These are phyloP conservation scores for Ophiostoma tasmaniense DNA, from an alignment of 2,329 filamentous ascomycete genomes.

Conservation along the genomic window DNA sequence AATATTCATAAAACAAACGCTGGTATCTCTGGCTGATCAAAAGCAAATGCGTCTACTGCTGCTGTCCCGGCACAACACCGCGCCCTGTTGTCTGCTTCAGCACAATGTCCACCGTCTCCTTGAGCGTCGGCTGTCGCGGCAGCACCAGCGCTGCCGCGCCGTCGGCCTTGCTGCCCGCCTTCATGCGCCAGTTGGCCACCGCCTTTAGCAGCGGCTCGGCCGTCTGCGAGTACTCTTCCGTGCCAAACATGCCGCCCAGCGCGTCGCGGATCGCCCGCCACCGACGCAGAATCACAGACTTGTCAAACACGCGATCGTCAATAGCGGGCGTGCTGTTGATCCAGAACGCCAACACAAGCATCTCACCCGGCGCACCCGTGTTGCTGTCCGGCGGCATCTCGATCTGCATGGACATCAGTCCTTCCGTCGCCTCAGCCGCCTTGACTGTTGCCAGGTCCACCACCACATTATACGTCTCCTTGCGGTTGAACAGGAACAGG, in stretches of 20 bases:
- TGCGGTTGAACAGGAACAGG: constrained; percentile 66
- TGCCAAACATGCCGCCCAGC: constrained; percentile 28
- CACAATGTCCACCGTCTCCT: constrained; percentile 30
- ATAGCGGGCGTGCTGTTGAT: constrained; percentile 34
- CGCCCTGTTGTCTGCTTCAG: constrained; percentile 10
- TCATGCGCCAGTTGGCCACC: not conserved
- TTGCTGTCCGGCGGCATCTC: constrained; percentile 3
- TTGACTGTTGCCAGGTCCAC: constrained; percentile 53
- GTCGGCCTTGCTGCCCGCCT: not conserved
- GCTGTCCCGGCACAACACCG: not conserved
- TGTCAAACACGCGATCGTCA: constrained; percentile 19
- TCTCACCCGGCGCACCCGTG: constrained; percentile 22
- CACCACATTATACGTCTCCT: constrained; percentile 61
- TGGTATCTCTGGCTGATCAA: not conserved
- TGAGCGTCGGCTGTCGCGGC: constrained; percentile 34
- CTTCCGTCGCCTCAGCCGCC: constrained; percentile 54
- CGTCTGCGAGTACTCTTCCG: constrained; percentile 3
- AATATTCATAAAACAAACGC: not conserved
- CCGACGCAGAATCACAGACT: constrained; percentile 32
- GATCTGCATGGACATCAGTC: constrained; percentile 31
- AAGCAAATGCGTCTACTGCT: not conserved
- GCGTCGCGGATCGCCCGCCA: constrained; percentile 30
- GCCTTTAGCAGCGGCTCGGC: not conserved
- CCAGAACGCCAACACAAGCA: constrained; percentile 42
- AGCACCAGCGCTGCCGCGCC: not conserved